Base-by-base conservation (phyloP, 305 asterid species). In the Stenogyne calaminthoides region DNA sequence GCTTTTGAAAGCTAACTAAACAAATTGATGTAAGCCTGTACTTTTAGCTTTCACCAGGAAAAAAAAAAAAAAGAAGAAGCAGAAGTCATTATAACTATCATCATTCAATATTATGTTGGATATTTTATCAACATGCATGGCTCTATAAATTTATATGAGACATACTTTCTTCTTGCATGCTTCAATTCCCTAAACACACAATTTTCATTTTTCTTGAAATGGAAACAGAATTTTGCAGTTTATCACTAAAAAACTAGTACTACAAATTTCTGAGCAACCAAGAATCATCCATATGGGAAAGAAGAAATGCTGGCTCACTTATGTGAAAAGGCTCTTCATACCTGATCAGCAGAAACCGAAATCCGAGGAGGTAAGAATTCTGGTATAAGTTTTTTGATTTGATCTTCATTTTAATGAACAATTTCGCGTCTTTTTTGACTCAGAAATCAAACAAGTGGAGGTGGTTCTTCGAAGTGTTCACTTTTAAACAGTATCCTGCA, bases 281-380 rank as follows among this genome's bases (percentile, higher is more conserved):
- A 12, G 63, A 72, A 64, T 49, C 64, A 36, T 51, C 60, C 69
- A 54, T 64, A 92, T 92, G 96, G 95, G 92, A 56, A 91, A 82
- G 93, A 90, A 82, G 76, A 85, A 81, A 67, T 72, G 92, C 40
- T 89, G 97, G 95, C 81, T 90, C 72, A 81, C 83, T 74, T 89
- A 79, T 83, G 90, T 88, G 84, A 93, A 86, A 64, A 85, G 88
- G 78, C 76, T 92, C 42, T 88, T 93, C 84, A 79, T 79, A 58
- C 80, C 85, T 5, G 83, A 82, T 65, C 71, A 93, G 12, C 71
- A 93, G 12, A 90, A 86, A 79, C 83, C 88, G 44, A 89, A 85
- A 83, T 68, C 84, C 10, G 84, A 84, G 56, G 84, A 85, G 96
- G 96, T 90, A 76, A 64, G 36, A 5, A 20, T 19, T 15, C 6